phyloP scores from a whole-genome alignment of 2,329 filamentous ascomycete genomes.

The Ceratocystis variospora region DNA sequence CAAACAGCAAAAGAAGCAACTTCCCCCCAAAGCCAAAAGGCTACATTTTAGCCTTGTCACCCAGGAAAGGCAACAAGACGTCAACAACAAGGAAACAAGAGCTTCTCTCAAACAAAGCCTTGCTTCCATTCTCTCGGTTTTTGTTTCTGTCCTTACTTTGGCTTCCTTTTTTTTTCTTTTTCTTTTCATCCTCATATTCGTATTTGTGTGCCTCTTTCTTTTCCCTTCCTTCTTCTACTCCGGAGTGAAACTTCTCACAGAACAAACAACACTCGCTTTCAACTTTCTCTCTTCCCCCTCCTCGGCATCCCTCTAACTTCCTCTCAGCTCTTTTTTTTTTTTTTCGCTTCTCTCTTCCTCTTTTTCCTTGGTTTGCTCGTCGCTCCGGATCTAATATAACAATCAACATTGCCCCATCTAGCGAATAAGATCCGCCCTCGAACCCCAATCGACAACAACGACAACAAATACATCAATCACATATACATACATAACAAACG shows the following conservation, averaged over 20 bases:
- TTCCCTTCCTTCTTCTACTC: neutral
- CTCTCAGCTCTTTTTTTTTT: neutral
- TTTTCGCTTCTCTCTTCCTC: neutral
- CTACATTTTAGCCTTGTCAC: conserved; percentile 4
- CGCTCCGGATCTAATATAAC: neutral
- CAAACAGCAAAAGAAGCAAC: neutral
- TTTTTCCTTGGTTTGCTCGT: neutral
- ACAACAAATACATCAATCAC: neutral
- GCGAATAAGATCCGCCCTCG: neutral
- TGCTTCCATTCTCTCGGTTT: neutral
- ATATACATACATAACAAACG: neutral
- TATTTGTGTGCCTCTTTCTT: neutral
- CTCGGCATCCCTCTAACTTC: neutral
- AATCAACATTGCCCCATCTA: neutral
- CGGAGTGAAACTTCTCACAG: neutral
- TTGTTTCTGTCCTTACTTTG: neutral
- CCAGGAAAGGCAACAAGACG: neutral
- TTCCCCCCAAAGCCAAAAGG: neutral
- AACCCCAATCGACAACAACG: neutral
- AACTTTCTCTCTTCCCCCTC: neutral
- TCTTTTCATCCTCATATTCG: neutral
- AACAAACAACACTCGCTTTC: neutral
- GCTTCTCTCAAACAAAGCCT: neutral
- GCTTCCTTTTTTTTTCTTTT: neutral
- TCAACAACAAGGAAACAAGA: conserved; percentile 1